Base-by-base conservation (phyloP, 1,139 yeast genomes). In the Debaryomycetaceae sp. region DNA sequence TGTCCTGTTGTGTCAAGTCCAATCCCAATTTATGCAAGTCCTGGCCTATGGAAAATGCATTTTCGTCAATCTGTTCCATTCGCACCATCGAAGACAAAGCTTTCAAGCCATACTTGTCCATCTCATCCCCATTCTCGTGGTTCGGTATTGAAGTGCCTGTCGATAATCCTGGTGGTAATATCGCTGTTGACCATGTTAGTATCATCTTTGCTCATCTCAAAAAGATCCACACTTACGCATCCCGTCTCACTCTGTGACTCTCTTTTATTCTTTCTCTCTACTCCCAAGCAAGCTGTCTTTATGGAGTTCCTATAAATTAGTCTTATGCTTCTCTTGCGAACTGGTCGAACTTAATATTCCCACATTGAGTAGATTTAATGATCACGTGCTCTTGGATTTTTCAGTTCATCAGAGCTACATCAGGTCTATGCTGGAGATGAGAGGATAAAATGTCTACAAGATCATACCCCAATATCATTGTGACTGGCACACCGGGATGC, bases 401-500 rank as follows among this genome's bases (percentile, higher is more conserved):
- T 17, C 20, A 17, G 20, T 17, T 17, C 20, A 17, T 17, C 20
- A 17, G 20, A 17, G 20, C 20, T 17, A 17, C 20, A 17, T 17
- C 20, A 4, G 20, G 20, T 4, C 20, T 17, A 17, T 17, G 20
- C 20, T 14, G 4, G 23, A 34, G n/a, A 34, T 8, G n/a, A 14
- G 27, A 37, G 27, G 13, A 34, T 8, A n/a, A 7, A 41, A 66
- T 66, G 68, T 56, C 64, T 14, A 57, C 64, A 48, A 72, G 88
- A 62, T 61, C 57, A 37, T 61, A 70, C 36, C 97, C 97, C 9
- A 95, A 95, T 62, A 83, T 93, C 39, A 80, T 95, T 36, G 78
- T 93, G 42, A 93, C 98, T 6, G 99, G 99, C 4, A 95, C 99
- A 1, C 99, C 99, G 11, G 98, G 99, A 0, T 89, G 97, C 56